Base-by-base conservation (phyloP, 176 grass and related monocot species). In the Paspalum vaginatum region DNA sequence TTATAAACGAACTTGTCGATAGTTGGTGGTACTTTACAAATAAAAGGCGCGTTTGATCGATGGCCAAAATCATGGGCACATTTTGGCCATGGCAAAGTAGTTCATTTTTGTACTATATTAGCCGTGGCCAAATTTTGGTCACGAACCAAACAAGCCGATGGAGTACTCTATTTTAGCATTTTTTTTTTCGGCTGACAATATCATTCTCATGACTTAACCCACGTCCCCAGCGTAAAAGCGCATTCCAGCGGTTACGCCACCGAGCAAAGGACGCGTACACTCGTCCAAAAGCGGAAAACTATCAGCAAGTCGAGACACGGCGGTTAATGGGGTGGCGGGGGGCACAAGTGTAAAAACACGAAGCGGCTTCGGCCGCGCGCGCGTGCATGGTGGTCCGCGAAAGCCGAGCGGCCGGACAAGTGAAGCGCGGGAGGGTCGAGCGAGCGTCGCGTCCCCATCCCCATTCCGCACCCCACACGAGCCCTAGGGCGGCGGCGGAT, bases 381-480 rank as follows among this genome's bases (percentile, higher is more conserved):
- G 51, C 70, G 32, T 32, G 82, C 21, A 81, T 44, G 58, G 78
- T 85, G 77, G 21, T 72, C 87, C 87, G 83, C 57, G 73, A 72
- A 89, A 85, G 27, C 49, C 78, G 87, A 72, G 72, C 40, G 49
- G 41, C 82, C 87, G 71, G 77, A 76, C 82, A 84, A 47, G 74
- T 61, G 81, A 78, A 21, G 76, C 77, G 81, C 78, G 63, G 32
- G 32, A 32, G 32, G 32, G 63, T 12, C 52, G 58, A 52, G 51
- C 49, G 21, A 51, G 11, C 69, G 42, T 11, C 27, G 43, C 16
- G 11, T 45, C 57, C 21, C n/a, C 41, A 68, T 45, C 41, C 27
- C 68, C 68, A 70, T 50, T 47, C 68, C 68, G 49, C 49, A 49
- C 10, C 45, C 45, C 22, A 47, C 67, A 22, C 67, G 65, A 68